phyloP scores from a whole-genome alignment of 257 asterid species.

The Pogostemon cablin region DNA sequence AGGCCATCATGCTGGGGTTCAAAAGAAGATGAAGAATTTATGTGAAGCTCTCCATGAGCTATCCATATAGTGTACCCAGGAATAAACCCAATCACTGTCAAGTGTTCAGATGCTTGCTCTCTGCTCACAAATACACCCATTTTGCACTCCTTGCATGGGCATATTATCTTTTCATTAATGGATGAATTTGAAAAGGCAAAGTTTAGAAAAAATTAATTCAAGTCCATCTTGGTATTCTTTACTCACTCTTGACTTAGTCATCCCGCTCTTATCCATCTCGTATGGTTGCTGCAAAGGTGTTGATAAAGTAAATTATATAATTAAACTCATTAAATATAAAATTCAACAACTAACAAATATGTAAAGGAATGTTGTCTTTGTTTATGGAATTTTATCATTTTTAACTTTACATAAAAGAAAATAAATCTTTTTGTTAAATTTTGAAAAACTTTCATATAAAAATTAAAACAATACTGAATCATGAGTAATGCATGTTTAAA shows the following conservation, averaged over 20 bases:
- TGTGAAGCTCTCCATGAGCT: constrained; percentile 5
- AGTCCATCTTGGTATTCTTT: neutral
- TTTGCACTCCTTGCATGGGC: neutral
- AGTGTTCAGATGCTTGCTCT: neutral
- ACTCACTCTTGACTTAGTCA: neutral
- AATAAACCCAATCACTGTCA: neutral
- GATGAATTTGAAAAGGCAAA: constrained; percentile 11
- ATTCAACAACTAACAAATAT: too few relatives aligned
- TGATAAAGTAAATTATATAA: too few relatives aligned
- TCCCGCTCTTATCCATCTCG: neutral
- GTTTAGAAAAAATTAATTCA: neutral
- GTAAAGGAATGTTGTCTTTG: too few relatives aligned
- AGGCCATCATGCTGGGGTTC: neutral
- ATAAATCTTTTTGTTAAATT: too few relatives aligned
- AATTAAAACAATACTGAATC: too few relatives aligned
- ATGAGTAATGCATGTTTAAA: too few relatives aligned
- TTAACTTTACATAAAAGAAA: too few relatives aligned
- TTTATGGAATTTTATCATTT: too few relatives aligned
- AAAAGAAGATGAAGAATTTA: neutral
- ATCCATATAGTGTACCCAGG: constrained; percentile 3
- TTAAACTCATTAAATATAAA: too few relatives aligned
- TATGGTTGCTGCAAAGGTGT: neutral
- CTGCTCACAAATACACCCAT: neutral
- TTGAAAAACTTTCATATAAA: too few relatives aligned
- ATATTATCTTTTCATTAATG: neutral